A percentile compares a stretch with the other conserved stretches of the same genome.
These are phyloP conservation scores for Geotrichum bryndzae DNA, from an alignment of 1,139 yeast species.

Conservation along the genomic window DNA sequence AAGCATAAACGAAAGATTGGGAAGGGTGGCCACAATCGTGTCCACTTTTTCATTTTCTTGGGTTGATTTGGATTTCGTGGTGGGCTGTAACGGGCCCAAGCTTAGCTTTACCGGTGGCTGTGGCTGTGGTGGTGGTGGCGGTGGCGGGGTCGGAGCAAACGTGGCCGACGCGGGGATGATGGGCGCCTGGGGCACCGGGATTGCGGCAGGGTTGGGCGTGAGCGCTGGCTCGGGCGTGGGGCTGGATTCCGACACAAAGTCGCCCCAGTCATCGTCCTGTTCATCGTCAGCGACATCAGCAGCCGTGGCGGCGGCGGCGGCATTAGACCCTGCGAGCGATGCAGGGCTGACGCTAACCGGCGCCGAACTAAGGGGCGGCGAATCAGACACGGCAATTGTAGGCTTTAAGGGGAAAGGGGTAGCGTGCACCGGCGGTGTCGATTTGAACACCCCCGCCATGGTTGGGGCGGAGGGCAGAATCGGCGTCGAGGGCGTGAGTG, in stretches of 20 bases:
- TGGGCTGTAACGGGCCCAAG: constrained; percentile 23
- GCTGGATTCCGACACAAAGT: constrained; percentile 16
- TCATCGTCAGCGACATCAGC: background rate
- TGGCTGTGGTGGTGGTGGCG: background rate
- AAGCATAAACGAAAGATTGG: constrained; percentile 26
- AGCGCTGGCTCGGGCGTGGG: constrained; percentile 27
- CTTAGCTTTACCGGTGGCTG: background rate
- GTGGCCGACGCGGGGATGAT: constrained; percentile 4
- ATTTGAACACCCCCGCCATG: background rate
- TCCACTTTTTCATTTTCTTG: constrained; percentile 23
- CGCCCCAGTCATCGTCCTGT: constrained; percentile 24
- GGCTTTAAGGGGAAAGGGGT: background rate
- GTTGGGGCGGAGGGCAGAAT: background rate
- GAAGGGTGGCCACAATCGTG: constrained; percentile 24
- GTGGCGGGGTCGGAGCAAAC: background rate
- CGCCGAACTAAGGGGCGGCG: background rate
- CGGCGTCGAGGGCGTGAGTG: background rate
- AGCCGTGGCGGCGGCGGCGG: background rate
- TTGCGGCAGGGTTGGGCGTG: background rate
- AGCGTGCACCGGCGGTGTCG: background rate
- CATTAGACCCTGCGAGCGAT: background rate
- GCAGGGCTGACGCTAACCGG: constrained; percentile 20
- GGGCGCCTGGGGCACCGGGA: constrained; percentile 3
- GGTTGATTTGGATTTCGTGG: constrained; percentile 18
- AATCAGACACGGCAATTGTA: background rate